These are phyloP conservation scores for Chamaecrista fasciculata DNA, from an alignment of 306 rosid species.

Conservation along the genomic window DNA sequence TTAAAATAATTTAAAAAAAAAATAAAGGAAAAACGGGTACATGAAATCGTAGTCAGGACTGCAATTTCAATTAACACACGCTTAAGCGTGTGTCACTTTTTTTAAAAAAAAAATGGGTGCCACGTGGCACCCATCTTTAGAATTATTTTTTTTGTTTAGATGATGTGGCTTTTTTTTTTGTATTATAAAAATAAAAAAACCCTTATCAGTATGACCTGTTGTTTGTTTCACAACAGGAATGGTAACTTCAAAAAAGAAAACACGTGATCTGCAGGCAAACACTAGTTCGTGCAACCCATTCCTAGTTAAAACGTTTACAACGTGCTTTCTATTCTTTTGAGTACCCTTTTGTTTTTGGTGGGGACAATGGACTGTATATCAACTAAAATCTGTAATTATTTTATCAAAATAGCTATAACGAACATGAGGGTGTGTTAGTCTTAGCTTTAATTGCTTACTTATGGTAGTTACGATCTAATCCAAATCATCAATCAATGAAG, in stretches of 20 bases:
- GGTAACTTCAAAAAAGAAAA: background rate
- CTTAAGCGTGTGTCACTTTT: too few relatives aligned
- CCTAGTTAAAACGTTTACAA: background rate
- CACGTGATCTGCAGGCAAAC: background rate
- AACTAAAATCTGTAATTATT: background rate
- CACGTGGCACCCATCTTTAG: too few relatives aligned
- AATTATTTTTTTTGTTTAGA: too few relatives aligned
- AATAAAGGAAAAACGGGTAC: too few relatives aligned
- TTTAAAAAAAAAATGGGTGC: too few relatives aligned
- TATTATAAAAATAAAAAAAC: too few relatives aligned
- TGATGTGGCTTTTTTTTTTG: too few relatives aligned
- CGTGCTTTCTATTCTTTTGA: background rate
- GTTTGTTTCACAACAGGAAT: background rate
- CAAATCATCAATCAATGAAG: slow-evolving; percentile 18
- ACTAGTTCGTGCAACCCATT: background rate
- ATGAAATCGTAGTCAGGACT: too few relatives aligned
- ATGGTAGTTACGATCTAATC: slow-evolving; percentile 23
- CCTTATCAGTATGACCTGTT: background rate
- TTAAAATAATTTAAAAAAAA: too few relatives aligned
- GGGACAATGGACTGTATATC: background rate
- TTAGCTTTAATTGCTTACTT: background rate
- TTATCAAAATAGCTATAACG: background rate
- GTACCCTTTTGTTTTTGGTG: background rate
- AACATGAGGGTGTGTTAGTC: background rate
- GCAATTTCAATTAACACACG: too few relatives aligned